phyloP scores from a whole-genome alignment of 352 stramenopile genomes.

The Globisporangium cylindrosporum region DNA sequence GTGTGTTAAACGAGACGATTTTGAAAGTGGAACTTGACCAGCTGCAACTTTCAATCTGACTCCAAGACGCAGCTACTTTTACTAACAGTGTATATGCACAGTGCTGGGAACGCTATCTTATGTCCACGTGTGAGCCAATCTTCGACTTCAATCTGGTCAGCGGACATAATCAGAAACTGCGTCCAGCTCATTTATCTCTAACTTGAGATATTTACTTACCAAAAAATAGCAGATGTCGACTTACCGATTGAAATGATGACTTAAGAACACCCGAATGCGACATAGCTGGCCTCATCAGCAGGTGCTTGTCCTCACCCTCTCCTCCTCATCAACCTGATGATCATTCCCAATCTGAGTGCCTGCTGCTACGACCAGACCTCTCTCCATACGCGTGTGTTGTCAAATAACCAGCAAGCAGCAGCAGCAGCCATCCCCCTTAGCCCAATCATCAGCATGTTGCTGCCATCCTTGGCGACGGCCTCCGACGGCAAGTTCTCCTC shows the following conservation, averaged over 20 bases:
- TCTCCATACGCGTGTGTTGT: neutral
- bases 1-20: neutral
- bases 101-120: too few species aligned
- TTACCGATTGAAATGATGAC: neutral
- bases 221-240: neutral
- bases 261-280: neutral
- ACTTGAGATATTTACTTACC: neutral
- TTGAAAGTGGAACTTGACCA: neutral
- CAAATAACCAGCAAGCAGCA: neutral
- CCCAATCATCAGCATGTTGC: neutral
- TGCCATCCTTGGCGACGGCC: neutral
- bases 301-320: neutral
- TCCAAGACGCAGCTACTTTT: neutral
- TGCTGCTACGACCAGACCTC: too few species aligned
- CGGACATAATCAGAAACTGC: too few species aligned
- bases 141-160: too few species aligned
- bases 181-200: neutral
- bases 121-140: too few species aligned
- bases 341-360: neutral
- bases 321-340: neutral
- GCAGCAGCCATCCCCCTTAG: neutral
- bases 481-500: conserved; percentile 5
- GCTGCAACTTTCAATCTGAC: neutral
- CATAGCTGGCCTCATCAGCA: neutral
- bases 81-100: too few species aligned